Conservation (phyloP, 164 flowering plant species). For the grape (Vitis vinifera) region DNA sequence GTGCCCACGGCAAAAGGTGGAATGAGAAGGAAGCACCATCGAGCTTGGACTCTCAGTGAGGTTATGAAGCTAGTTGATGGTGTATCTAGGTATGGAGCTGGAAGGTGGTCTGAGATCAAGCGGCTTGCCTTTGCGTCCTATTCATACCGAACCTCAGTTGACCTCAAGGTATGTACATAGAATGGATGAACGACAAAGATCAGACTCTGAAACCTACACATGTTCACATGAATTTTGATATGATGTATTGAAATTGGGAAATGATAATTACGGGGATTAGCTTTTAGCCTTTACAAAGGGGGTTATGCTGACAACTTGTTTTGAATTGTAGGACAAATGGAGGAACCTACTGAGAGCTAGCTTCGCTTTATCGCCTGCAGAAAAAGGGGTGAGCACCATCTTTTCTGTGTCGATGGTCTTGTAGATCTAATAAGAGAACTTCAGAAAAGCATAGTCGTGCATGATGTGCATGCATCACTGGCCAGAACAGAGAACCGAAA, state of each 20-base stretch:
- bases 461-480: too few relatives aligned
- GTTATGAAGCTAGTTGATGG: slow-evolving; percentile 93
- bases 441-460: too few relatives aligned
- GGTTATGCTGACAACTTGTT: neutral
- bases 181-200: too few relatives aligned
- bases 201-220: neutral
- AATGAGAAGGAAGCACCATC: slow-evolving; percentile 87
- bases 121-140: slow-evolving; percentile 76
- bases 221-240: neutral
- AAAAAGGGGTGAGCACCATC: slow-evolving; percentile 53
- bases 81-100: slow-evolving; percentile 88
- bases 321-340: slow-evolving; percentile 85
- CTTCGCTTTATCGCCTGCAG: slow-evolving; percentile 55
- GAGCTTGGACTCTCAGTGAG: slow-evolving; percentile 88
- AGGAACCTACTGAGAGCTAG: slow-evolving; percentile 95
- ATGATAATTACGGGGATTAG: neutral
- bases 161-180: slow-evolving; percentile 67
- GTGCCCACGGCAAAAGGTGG: slow-evolving; percentile 68
- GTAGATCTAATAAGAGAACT: too few relatives aligned
- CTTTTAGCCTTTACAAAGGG: neutral
- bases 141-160: slow-evolving; percentile 90
- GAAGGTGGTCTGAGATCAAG: slow-evolving; percentile 98
- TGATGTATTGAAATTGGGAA: neutral
- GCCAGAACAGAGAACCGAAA: too few relatives aligned
- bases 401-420: neutral